Conservation (phyloP, 2,329 filamentous ascomycete species). For the Lomentospora prolificans region DNA sequence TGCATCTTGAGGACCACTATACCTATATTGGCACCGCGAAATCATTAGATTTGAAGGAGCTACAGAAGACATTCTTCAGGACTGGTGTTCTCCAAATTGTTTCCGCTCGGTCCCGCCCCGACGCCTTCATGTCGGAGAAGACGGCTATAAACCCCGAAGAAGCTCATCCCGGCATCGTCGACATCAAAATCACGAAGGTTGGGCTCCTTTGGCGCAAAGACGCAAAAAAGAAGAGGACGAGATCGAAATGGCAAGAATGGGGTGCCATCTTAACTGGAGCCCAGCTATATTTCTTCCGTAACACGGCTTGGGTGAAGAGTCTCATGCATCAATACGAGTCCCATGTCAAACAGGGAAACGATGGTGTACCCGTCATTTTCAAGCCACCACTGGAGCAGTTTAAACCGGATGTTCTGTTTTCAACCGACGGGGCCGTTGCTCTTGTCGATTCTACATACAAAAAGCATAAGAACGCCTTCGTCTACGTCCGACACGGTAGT, state of each 20-base stretch:
- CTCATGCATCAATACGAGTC: slow-evolving; percentile 80
- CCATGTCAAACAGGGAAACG: slow-evolving; percentile 68
- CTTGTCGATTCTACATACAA: slow-evolving; percentile 79
- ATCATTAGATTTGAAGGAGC: slow-evolving; percentile 66
- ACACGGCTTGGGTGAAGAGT: slow-evolving; percentile 83
- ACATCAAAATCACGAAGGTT: slow-evolving; percentile 96
- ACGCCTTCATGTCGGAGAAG: slow-evolving; percentile 87
- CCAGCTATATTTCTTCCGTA: slow-evolving; percentile 92
- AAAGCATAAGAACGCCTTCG: slow-evolving; percentile 91
- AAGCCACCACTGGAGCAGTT: slow-evolving; percentile 84
- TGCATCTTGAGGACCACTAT: slow-evolving; percentile 87
- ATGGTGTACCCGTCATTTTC: slow-evolving; percentile 73
- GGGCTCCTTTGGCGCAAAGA: slow-evolving; percentile 93
- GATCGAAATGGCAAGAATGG: slow-evolving; percentile 98
- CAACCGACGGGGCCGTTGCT: slow-evolving; percentile 85
- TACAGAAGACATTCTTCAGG: slow-evolving; percentile 83
- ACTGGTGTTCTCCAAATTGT: slow-evolving; percentile 92
- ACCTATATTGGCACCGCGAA: slow-evolving; percentile 70
- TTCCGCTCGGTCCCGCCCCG: slow-evolving; percentile 82
- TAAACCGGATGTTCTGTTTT: slow-evolving; percentile 88
- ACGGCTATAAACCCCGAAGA: slow-evolving; percentile 77
- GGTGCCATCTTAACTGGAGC: slow-evolving; percentile 93
- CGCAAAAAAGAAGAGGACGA: slow-evolving; percentile 81
- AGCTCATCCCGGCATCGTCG: slow-evolving; percentile 84
- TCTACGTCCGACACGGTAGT: slow-evolving; percentile 78